Percentiles rank a stretch among this genome's conserved stretches.
Evolutionary conservation across 2,329 filamentous ascomycete species (phyloP).

Genomic region (Colletotrichum chrysophilum): DNA sequence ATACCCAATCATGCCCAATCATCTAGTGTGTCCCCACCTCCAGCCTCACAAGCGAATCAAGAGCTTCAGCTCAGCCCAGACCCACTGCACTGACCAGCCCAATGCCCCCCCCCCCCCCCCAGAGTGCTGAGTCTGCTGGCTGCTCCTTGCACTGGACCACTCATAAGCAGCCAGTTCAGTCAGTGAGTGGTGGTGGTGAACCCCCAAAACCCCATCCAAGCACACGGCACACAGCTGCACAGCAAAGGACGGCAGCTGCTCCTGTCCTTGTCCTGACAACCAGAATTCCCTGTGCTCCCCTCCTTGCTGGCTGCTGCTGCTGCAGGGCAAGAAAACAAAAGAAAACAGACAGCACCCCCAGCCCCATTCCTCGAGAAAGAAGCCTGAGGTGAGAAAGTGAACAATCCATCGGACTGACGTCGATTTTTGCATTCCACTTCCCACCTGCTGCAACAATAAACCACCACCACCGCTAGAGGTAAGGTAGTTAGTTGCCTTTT

Average conservation of each 20-base stretch:
- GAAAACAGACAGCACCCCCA: not conserved
- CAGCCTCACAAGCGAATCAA: not conserved
- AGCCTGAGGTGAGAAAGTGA: not conserved
- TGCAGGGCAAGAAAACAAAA: not conserved
- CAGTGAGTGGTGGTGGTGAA: not conserved
- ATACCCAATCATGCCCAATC: constrained; percentile 12
- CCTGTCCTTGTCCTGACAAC: constrained; percentile 20
- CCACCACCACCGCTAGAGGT: not conserved
- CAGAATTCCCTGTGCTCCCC: constrained; percentile 14
- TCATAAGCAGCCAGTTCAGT: not conserved
- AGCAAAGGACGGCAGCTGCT: not conserved
- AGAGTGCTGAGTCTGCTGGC: not conserved
- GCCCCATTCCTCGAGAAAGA: not conserved
- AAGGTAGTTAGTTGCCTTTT: not conserved
- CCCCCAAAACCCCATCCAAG: not conserved
- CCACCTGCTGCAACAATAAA: not conserved
- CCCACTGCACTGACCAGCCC: not conserved
- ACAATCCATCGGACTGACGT: constrained; percentile 5
- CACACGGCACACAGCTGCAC: not conserved
- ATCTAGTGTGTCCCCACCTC: not conserved
- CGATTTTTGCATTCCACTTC: not conserved
- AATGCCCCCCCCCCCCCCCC: not conserved
- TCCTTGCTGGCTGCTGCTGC: not conserved
- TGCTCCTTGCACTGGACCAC: not conserved
- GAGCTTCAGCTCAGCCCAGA: not conserved